A percentile compares a stretch with the other conserved stretches of the same genome.
These are phyloP conservation scores for Boletus subcaerulescens DNA, from an alignment of 768 basidiomycete genomes.

Conservation along the genomic window DNA sequence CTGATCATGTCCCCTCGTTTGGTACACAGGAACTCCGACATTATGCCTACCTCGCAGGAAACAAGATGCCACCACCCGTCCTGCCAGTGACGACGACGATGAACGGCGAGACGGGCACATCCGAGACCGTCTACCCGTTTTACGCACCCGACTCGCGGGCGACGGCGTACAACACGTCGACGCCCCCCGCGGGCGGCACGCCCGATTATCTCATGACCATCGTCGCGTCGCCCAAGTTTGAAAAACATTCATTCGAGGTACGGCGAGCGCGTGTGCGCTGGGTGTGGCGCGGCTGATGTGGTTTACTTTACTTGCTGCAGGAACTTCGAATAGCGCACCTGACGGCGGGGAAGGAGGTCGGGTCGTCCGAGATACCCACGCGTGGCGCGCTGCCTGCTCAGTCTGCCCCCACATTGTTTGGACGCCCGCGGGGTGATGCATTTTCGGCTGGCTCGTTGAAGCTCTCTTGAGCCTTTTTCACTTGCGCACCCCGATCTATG, in stretches of 20 bases:
- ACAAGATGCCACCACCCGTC: constrained; percentile 16
- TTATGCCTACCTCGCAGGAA: constrained; percentile 34
- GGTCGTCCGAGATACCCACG: constrained; percentile 36
- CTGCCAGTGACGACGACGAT: neutral
- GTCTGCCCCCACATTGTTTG: constrained; percentile 22
- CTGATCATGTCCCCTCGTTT: constrained; percentile 18
- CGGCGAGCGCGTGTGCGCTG: neutral
- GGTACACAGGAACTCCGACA: constrained; percentile 42
- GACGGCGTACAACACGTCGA: constrained; percentile 22
- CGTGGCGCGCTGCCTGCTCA: constrained; percentile 25
- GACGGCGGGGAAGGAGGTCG: constrained; percentile 43
- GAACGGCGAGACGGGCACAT: neutral
- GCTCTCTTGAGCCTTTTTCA: constrained; percentile 6
- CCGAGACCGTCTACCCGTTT: constrained; percentile 13
- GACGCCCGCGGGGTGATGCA: constrained; percentile 33
- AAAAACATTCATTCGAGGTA: constrained; percentile 51
- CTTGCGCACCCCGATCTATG: neutral
- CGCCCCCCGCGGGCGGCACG: constrained; percentile 4
- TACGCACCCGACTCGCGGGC: constrained; percentile 23
- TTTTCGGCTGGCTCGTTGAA: constrained; percentile 27
- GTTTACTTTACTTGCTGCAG: constrained; percentile 24
- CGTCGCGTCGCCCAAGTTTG: constrained; percentile 35
- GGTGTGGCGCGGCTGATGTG: no score
- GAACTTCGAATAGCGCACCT: constrained; percentile 50
- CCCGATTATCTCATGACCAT: constrained; percentile 38